These are phyloP conservation scores for Kalaharituber pfeilii DNA, from an alignment of 2,329 filamentous ascomycete species.

Conservation along the genomic window DNA sequence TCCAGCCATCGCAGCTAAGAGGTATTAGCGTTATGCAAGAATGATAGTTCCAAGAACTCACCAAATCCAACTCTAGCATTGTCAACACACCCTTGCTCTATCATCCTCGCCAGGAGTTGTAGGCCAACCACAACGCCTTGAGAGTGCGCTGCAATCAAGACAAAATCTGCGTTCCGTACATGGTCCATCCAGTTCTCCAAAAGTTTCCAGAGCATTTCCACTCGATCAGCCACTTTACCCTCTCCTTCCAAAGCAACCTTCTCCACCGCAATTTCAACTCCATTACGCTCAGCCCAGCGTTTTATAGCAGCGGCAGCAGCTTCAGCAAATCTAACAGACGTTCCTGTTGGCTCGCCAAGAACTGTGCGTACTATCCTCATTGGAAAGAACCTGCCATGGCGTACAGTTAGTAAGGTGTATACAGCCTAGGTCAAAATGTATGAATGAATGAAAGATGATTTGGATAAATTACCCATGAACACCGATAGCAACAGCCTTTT, in stretches of 20 bases:
- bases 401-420: too few relatives aligned
- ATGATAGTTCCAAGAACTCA: conserved; percentile 27
- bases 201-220: conserved; percentile 85
- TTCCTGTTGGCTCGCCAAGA: conserved; percentile 86
- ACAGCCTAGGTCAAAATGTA: background rate
- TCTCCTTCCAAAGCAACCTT: conserved; percentile 91
- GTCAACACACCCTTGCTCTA: conserved; percentile 71
- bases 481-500: conserved; percentile 78
- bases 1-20: conserved; percentile 50
- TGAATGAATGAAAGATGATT: background rate
- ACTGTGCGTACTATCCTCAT: conserved; percentile 73
- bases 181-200: conserved; percentile 89
- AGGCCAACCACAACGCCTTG: conserved; percentile 88
- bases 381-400: conserved; percentile 67
- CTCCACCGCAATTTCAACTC: conserved; percentile 66
- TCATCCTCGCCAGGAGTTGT: conserved; percentile 82
- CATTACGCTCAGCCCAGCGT: conserved; percentile 59
- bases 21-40: too few relatives aligned
- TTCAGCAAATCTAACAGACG: conserved; percentile 81
- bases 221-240: conserved; percentile 73
- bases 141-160: conserved; percentile 83
- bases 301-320: conserved; percentile 70
- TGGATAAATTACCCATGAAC: conserved; percentile 48
- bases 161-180: conserved; percentile 70
- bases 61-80: conserved; percentile 68